phyloP scores from a whole-genome alignment of 1,139 yeast species.

The Geotrichum candidum region DNA sequence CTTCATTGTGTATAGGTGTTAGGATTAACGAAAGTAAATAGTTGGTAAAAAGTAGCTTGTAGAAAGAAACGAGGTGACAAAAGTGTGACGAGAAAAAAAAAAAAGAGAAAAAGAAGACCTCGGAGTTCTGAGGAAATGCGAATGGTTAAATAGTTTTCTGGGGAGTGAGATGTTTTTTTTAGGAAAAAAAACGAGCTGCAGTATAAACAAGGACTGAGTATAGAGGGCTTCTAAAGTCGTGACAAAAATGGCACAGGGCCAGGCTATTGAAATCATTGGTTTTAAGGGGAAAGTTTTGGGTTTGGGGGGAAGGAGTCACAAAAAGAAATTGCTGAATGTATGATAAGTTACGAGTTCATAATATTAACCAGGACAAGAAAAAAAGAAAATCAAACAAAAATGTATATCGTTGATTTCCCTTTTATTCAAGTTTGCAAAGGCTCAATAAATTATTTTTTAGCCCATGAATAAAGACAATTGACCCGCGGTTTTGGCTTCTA shows the following conservation, averaged over 20 bases:
- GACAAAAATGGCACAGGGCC: too few species aligned
- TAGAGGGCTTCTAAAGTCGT: too few species aligned
- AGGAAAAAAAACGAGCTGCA: background rate
- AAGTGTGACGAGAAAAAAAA: background rate
- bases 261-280: background rate
- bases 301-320: background rate
- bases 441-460: too few species aligned
- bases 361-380: too few species aligned
- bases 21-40: background rate
- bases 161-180: background rate
- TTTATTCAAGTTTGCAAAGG: too few species aligned
- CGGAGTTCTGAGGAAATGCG: background rate
- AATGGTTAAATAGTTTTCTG: background rate
- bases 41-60: background rate
- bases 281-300: background rate
- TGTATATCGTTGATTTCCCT: too few species aligned
- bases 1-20: constrained; percentile 31
- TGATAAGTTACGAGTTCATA: background rate
- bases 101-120: background rate
- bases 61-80: too few species aligned
- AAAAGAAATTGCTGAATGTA: background rate
- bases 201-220: too few species aligned
- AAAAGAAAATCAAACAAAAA: too few species aligned
- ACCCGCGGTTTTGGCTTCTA: too few species aligned
- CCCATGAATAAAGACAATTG: too few species aligned